Base-by-base conservation (phyloP, 768 basidiomycete species). In the Hygrocybe coccinea region DNA sequence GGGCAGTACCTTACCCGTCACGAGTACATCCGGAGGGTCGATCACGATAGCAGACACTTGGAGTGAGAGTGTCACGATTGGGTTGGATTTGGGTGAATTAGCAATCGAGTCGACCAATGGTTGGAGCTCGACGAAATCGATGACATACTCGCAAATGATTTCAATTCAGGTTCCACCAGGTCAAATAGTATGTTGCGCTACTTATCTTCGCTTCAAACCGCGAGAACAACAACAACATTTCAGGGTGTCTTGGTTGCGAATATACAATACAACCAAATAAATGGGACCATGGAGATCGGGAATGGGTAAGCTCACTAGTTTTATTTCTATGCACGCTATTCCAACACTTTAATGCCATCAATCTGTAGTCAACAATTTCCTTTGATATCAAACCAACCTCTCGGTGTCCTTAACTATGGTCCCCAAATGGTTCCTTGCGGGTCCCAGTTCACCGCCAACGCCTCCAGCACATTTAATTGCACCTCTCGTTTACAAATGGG, bases 321-420 rank as follows among this genome's bases (percentile, higher is more conserved):
- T 7, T n/a, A 10, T 19, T 3, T 21, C 2, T 4, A 5, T 21
- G n/a, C n/a, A n/a, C n/a, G n/a, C n/a, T n/a, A n/a, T 21, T n/a
- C 12, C 7, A 37, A 5, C 38, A n/a, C 5, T 12, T 15, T 8
- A 29, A 4, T 29, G 29, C 4, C 4, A 29, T 8, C n/a, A 15
- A 39, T 39, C 38, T 12, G 25, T 17, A 52, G 50, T 41, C 17
- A 52, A 8, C 9, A 3, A 10, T 52, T 52, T 21, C 50, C 50
- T 4, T n/a, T 52, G 36, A 21, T 52, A 38, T 52, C 50, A 39
- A 37, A 52, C 17, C 50, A 52, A 34, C 52, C 52, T 2, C n/a
- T 45, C 6, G 5, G 37, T 14, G 22, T 54, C 29, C 2, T 54
- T 14, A 25, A 11, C 17, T 43, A 44, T 45, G 52, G 39, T 22